Base-by-base conservation (phyloP, 2,329 filamentous ascomycete species). In the Verticillium nonalfalfae region DNA sequence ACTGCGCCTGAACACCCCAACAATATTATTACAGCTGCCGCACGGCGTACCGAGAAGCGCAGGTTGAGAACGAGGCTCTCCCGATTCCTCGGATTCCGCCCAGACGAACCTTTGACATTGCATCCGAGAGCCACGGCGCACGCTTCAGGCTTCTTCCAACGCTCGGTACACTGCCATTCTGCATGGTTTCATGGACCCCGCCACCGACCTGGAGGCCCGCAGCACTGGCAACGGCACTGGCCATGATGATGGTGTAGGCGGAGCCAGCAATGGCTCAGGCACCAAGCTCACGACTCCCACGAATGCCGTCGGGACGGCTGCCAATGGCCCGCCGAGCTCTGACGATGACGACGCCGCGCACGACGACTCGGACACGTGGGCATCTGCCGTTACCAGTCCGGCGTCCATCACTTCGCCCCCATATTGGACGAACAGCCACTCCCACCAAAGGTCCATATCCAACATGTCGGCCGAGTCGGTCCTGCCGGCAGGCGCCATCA, bases 401-500 rank as follows among this genome's bases (percentile, higher is more conserved):
- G 40, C 64, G 1, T 71, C 75, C 10, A 64, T 75, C 31, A 74
- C 69, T 2, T 73, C 75, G 18, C 79, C 79, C 21, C 79, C 79
- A 5, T 81, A 81, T 68, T 81, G 79, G 79, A 66, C 69, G 56
- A 74, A 73, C 61, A 65, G 62, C 18, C 61, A 65, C 34, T 60
- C 71, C 60, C 78, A 78, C 64, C 69, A 71, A 55, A 75, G 79
- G 36, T 72, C 68, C 58, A 66, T 63, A 63, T 72, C 63, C 26
- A 56, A 56, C 52, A 63, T 71, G 21, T 85, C 84, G 7, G 72
- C 68, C 59, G 77, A 82, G 50, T 84, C 81, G 52, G 69, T 81
- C 45, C 73, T 83, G n/a, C 76, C 78, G 1, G 69, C 72, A 0
- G 83, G 83, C 39, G 83, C 80, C 54, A 89, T 89, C 66, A 85